Evolutionary conservation across 306 rosid species (phyloP), one percentile per base, ranked within the genome.

Genomic region (Vigna radiata): DNA sequence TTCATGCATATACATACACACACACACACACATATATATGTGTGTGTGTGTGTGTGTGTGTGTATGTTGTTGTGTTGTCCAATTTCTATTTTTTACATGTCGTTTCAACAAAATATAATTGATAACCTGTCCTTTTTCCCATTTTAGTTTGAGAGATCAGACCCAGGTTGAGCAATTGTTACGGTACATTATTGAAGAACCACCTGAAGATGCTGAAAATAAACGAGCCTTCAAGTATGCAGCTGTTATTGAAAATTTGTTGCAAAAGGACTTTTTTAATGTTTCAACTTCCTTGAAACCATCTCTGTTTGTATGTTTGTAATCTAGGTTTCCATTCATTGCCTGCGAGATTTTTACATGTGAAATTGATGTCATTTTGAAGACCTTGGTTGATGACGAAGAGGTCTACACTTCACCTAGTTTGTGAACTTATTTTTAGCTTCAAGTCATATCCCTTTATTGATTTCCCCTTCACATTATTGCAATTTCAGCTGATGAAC

Each of bases 321-420:
- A 74, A 73, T 60, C 18, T 80, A 96, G 99, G 97, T 93, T 92
- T 84, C 99, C 99, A 7, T 96, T 92, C 88, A 92, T 96, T 80
- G 87, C 98, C 52, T 92, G 99, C 71, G 99, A 96, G 89, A 85
- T 96, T 79, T 92, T 96, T 79, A 91, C 98, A 23, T 96, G 99
- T 84, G 99, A 96, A 87, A 93, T 92, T 83, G 99, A 96, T 77
- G 99, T 91, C 82, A 96, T 96, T 81, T 85, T 96, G 86, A 96
- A 96, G 97, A 90, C 98, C 72, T 81, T 96, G 83, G 99, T 91
- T 72, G 99, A 96, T 81, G 99, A 96, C 73, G 98, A 91, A 83
- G 97, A 96, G 99, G 99, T 96, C 83, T 66, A 16, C 50, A 77
- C 62, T 72, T 52, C 55, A 56, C 58, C 65, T 71, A 64, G 54